Evolutionary conservation across 208 protist genomes (phyloP), one percentile per base, ranked within the genome.

Genomic region (Acanthamoeba royreba): DNA sequence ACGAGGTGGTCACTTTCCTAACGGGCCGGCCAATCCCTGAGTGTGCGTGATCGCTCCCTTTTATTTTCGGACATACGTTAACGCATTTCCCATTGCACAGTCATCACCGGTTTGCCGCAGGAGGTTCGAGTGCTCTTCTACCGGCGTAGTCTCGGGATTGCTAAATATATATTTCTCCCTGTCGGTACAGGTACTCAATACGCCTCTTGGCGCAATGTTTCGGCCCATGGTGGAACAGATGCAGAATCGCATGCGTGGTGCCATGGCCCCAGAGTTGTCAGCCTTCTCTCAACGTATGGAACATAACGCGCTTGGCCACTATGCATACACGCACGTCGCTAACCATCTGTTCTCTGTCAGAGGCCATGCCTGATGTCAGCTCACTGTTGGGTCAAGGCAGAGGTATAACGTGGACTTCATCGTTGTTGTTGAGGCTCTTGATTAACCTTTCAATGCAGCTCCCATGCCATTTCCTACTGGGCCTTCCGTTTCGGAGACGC

Each of bases 191-290:
- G 72, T 83, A 31, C 85, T 91, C 22, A 91, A 72, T 53, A 91
- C 85, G 38, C 85, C 85, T 0, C 52, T 91, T 1, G 88, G 88
- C 0, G 46, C 42, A 3, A 92, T 92, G 88, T 83, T 92, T 45
- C 63, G 55, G 9, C 88, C 88, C 31, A 92, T 92, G 61, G 63
- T 92, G 31, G 88, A 92, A 42, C 45, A 74, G 17, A 92, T 92
- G 88, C 88, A 92, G 45, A 83, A 74, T 45, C 88, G 88, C 61
- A 81, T 74, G 88, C 85, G 85, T 35, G 46, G 46, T 22, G 85
- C 47, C 15, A 91, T 72, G n/a, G 33, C 52, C 4, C 40, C 31
- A 4, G 85, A 47, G 8, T 72, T 46, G 38, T 72, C 49, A 46
- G 33, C 5, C n/a, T 46, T 83, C 46, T 42, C 52, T 22, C 35